A percentile compares a stretch with the other conserved stretches of the same genome.
These are phyloP conservation scores for Fomitopsis serialis DNA, from an alignment of 768 basidiomycete species.

Conservation along the genomic window DNA sequence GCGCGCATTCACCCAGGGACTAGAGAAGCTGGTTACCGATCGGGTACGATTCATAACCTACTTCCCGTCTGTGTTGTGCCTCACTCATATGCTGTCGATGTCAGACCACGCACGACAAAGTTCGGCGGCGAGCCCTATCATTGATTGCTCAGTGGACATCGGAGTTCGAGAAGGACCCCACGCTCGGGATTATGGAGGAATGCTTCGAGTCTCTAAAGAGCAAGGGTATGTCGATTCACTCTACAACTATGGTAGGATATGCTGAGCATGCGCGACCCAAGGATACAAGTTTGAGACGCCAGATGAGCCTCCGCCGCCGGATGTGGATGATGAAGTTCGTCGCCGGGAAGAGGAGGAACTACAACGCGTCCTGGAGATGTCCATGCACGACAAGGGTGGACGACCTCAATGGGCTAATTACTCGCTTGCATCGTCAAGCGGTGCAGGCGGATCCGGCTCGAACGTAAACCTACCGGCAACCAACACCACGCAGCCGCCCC, in stretches of 20 bases:
- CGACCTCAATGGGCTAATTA: constrained; percentile 50
- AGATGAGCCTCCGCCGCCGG: constrained; percentile 58
- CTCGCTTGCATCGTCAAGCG: constrained; percentile 30
- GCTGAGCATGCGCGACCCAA: constrained; percentile 20
- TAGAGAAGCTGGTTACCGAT: constrained; percentile 86
- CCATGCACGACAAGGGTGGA: constrained; percentile 89
- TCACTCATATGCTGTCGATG: background rate
- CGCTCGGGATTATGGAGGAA: constrained; percentile 88
- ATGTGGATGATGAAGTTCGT: constrained; percentile 74
- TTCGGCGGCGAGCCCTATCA: constrained; percentile 66
- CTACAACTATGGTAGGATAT: constrained; percentile 1
- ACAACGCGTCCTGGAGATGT: constrained; percentile 86
- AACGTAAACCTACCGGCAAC: constrained; percentile 7
- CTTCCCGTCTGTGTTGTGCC: constrained; percentile 2
- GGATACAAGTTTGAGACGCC: constrained; percentile 68
- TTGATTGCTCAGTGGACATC: constrained; percentile 80
- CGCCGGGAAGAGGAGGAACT: constrained; percentile 92
- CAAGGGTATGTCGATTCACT: constrained; percentile 52
- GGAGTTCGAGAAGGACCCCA: constrained; percentile 76
- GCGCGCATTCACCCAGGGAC: constrained; percentile 82
- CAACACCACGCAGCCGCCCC: constrained; percentile 17
- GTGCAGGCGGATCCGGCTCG: constrained; percentile 28
- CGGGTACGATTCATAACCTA: constrained; percentile 42
- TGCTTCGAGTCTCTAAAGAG: constrained; percentile 75
- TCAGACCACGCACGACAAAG: constrained; percentile 88